These are phyloP conservation scores for Mollisia scopiformis DNA, from an alignment of 2,329 filamentous ascomycete species.

Conservation along the genomic window DNA sequence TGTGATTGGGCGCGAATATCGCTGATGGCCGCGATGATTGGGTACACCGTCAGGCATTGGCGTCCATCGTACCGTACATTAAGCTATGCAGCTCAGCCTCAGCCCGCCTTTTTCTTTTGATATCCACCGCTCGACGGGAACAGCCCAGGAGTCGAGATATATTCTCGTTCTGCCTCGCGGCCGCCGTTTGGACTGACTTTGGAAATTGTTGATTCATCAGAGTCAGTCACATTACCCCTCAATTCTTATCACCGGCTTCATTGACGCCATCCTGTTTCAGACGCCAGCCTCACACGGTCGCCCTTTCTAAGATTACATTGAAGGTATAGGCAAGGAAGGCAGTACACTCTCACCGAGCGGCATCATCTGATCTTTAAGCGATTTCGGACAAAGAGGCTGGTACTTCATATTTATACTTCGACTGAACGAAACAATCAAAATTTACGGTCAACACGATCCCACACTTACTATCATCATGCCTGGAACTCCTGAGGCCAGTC, in stretches of 20 bases:
- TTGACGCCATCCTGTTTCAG: not conserved
- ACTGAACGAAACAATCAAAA: not conserved
- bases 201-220: not conserved
- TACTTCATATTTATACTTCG: not conserved
- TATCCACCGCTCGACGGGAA: not conserved
- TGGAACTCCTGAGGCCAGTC: slow-evolving; percentile 19
- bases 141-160: not conserved
- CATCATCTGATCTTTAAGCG: not conserved
- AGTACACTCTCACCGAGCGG: not conserved
- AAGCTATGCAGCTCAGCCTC: not conserved
- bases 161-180: not conserved
- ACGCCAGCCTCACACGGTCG: not conserved
- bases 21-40: not conserved
- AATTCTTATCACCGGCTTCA: not conserved
- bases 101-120: not conserved
- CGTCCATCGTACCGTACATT: not conserved
- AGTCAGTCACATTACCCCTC: not conserved
- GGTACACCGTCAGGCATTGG: not conserved
- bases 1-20: not conserved
- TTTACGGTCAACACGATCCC: not conserved
- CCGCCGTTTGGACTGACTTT: not conserved
- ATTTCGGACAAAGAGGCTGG: not conserved
- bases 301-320: not conserved
- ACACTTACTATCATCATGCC: not conserved
- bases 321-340: not conserved